These are phyloP conservation scores for Taphrina wiesneri DNA, from an alignment of 1,139 yeast genomes.

Conservation along the genomic window DNA sequence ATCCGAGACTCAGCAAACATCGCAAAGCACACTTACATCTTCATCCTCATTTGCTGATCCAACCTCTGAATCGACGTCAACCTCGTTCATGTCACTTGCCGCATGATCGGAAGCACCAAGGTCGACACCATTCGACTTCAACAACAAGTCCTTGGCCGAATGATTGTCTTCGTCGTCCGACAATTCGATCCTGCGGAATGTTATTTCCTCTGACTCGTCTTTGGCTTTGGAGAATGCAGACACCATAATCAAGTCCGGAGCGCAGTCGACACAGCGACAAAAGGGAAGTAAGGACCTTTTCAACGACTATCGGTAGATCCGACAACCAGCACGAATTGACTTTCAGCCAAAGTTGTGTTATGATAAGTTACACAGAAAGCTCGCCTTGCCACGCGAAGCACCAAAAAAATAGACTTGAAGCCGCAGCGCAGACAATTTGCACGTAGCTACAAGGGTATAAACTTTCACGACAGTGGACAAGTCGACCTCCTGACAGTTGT, in stretches of 20 bases:
- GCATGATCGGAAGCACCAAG: neutral
- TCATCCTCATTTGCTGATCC: neutral
- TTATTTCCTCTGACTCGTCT: neutral
- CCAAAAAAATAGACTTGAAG: neutral
- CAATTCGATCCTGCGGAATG: neutral
- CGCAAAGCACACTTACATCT: neutral
- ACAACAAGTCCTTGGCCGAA: neutral
- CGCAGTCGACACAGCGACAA: neutral
- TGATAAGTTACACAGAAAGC: neutral
- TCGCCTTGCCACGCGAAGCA: neutral
- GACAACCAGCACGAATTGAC: neutral
- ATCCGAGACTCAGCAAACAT: neutral
- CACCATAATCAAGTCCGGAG: neutral
- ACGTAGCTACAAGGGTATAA: no score
- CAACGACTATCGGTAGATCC: no score
- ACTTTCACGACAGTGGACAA: no score
- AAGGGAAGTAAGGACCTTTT: no score
- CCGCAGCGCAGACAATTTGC: no score
- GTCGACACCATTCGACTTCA: neutral
- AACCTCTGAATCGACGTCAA: neutral
- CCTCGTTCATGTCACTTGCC: neutral
- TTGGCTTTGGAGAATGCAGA: neutral
- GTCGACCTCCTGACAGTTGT: no score
- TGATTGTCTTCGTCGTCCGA: neutral
- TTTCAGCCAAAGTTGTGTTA: no score